Evolutionary conservation across 1,284 basidiomycete genomes (phyloP), one percentile per base, ranked within the genome.

Genomic region (Trichosporon ovoides): DNA sequence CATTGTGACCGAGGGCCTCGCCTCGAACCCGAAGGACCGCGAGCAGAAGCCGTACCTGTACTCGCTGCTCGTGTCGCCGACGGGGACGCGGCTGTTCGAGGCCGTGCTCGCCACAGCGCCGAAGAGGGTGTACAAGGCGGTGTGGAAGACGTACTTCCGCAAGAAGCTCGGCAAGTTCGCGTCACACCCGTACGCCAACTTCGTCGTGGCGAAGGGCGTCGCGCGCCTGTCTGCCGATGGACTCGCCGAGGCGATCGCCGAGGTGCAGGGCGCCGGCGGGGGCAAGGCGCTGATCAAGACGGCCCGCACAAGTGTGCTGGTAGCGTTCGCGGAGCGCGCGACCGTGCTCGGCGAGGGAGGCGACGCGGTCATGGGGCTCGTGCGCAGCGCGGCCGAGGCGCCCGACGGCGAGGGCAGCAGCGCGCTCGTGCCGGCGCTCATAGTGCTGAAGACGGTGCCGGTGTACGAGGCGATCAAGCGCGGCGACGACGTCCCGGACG

Each of bases 141-240:
- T 96, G 6, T 96, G 92, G 91, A 69, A 76, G 5, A 81, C 82
- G 0, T 94, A 95, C 76, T 87, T 97, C 69, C 74, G 78, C 20
- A 76, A 84, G 20, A 89, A 87, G 65, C 78, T 94, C 38, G 76
- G 82, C 7, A 84, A 86, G 61, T 79, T 95, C 24, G 84, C 87
- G 5, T 78, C 81, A 12, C 93, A 97, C 75, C 91, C 92, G 1
- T 88, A 92, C 3, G 90, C 89, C 20, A 96, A 96, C 72, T 97
- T 91, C 68, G 91, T 95, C 16, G 81, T 92, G 7, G 87, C 91
- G 0, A 87, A 85, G 69, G 88, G 86, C 0, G 64, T 94, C 14
- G 82, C 83, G 52, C 80, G 88, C 38, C 73, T 86, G 18, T 80
- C 81, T 31, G 75, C 73, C 7, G 75, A 78, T 6, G 83, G 87